Percentiles rank a stretch among this genome's conserved stretches.
Conservation (phyloP, 257 asterid species). For the Ophiorrhiza pumila region DNA sequence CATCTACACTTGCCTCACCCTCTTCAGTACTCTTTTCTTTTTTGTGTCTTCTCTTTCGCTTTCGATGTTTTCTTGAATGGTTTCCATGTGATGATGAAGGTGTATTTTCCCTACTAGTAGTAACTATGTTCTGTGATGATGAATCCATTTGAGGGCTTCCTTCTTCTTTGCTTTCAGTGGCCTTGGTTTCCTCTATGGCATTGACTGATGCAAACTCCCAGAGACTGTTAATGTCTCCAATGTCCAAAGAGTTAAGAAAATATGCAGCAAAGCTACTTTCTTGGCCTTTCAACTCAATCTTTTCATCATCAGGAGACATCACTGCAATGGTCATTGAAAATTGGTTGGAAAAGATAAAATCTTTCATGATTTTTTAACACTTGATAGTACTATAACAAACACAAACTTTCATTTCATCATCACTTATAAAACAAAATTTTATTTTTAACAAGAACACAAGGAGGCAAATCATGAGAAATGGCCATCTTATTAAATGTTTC, state of each 20-base stretch:
- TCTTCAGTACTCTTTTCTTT: conserved; percentile 10
- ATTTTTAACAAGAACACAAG: no score
- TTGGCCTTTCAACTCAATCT: conserved; percentile 27
- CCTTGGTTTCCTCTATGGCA: conserved; percentile 25
- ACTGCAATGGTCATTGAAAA: conserved; percentile 34
- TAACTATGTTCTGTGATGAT: conserved; percentile 11
- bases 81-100: conserved; percentile 9
- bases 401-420: no score
- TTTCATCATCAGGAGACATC: conserved; percentile 40
- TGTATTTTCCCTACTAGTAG: conserved; percentile 11
- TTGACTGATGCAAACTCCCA: conserved; percentile 34
- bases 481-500: background rate
- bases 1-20: conserved; percentile 27
- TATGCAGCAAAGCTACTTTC: conserved; percentile 38
- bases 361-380: background rate
- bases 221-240: conserved; percentile 28
- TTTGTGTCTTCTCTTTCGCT: conserved; percentile 21
- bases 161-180: conserved; percentile 13
- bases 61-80: background rate
- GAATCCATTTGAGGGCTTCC: conserved; percentile 17
- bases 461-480: no score
- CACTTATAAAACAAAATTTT: no score
- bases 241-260: conserved; percentile 25
- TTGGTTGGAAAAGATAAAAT: background rate
- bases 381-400: background rate